A percentile compares a stretch with the other conserved stretches of the same genome.
These are phyloP conservation scores for Wallacemonas collosoma DNA, from an alignment of 208 protist genomes.

Conservation along the genomic window DNA sequence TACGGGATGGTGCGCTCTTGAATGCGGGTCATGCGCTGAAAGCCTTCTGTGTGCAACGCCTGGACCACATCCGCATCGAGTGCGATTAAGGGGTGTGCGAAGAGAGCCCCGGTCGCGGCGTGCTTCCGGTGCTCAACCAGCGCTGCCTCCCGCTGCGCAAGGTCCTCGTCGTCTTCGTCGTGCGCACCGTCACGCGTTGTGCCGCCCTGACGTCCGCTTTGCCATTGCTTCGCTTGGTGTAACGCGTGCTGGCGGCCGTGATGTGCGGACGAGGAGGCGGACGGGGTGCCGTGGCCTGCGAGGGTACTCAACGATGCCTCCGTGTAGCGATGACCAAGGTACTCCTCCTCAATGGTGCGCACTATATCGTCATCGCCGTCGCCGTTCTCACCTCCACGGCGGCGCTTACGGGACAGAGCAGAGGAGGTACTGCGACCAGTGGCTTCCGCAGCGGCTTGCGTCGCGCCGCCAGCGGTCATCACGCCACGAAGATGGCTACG, in stretches of 20 bases:
- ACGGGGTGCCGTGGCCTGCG: constrained; percentile 10
- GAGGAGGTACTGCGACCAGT: neutral
- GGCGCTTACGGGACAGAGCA: constrained; percentile 21
- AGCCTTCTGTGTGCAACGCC: constrained; percentile 70
- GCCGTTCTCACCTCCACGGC: neutral
- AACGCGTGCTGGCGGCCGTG: neutral
- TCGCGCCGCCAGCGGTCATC: neutral
- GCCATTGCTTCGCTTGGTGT: neutral
- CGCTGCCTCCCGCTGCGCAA: constrained; percentile 21
- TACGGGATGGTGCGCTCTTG: constrained; percentile 94
- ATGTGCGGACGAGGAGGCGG: constrained; percentile 9
- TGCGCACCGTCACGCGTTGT: neutral
- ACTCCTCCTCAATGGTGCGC: constrained; percentile 39
- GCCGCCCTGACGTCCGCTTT: neutral
- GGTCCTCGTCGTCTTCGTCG: neutral
- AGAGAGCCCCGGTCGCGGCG: constrained; percentile 50
- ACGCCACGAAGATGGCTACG: constrained; percentile 33
- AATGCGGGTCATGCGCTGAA: constrained; percentile 91
- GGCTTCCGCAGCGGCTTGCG: constrained; percentile 16
- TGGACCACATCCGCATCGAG: constrained; percentile 53
- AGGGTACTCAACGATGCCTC: constrained; percentile 13
- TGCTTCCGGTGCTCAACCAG: constrained; percentile 27
- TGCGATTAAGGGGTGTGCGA: constrained; percentile 75
- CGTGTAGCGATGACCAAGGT: constrained; percentile 40
- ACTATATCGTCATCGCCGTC: constrained; percentile 13